Evolutionary conservation across 2,329 filamentous ascomycete species (phyloP), one percentile per base, ranked within the genome.

Genomic region (Pseudogymnoascus sp.): DNA sequence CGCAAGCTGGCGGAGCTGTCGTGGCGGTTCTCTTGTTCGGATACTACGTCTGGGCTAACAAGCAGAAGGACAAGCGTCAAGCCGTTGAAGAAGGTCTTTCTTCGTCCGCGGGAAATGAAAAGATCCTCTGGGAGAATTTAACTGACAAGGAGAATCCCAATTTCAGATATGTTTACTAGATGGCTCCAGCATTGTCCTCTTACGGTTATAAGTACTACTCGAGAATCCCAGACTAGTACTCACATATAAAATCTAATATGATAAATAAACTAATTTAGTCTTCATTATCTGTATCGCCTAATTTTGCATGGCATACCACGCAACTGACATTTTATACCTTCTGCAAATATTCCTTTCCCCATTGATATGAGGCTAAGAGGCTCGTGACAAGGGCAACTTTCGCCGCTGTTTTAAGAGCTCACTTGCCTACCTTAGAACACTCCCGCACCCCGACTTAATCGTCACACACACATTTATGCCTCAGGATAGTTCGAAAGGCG

Each of bases 101-200:
- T 64, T 31, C n/a, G 43, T 62, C 9, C 28, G 66, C 68, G 23
- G 70, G 75, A 63, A 71, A 68, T n/a, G 77, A 81, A 66, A 75
- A 80, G 63, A 14, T 43, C 14, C 74, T 75, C 4, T 85, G 75
- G 78, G 74, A 73, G 35, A 76, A 78, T 28, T 71, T 83, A 74
- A 86, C 83, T 5, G 84, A 86, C 63, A 77, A 72, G 68, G 79
- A 86, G 73, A 86, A 87, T 67, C 78, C 77, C 67, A 77, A 76
- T 21, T 86, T 86, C 70, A 77, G 81, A 59, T 86, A 86, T 67
- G 74, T 74, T 0, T 79, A 79, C 45, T 79, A 72, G 62, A 58
- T 60, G 14, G 25, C n/a, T 59, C 1, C 25, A 28, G 25, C 7
- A 28, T 28, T 6, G 5, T 28, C 25, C 25, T 28, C 5, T 7